Evolutionary conservation across 768 basidiomycete species (phyloP).

Genomic region (Coprinopsis cinerea): DNA sequence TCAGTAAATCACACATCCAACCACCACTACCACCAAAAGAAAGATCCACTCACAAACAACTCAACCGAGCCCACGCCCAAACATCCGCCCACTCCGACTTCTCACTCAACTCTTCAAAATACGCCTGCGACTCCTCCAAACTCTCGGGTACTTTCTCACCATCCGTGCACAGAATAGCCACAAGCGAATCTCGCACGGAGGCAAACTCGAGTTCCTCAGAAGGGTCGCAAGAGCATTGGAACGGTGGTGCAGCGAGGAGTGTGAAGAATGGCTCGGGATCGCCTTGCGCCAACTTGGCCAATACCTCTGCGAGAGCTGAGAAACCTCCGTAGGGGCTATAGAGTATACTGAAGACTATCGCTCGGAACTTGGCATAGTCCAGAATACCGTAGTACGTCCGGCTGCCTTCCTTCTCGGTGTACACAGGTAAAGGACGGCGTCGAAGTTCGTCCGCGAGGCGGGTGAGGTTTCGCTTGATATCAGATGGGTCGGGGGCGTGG

Average conservation of each 20-base stretch:
- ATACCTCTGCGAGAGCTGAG: conserved; percentile 26
- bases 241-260: conserved; percentile 12
- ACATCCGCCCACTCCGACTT: conserved; percentile 26
- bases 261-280: conserved; percentile 21
- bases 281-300: conserved; percentile 29
- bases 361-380: conserved; percentile 27
- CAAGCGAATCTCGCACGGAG: conserved; percentile 14
- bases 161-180: conserved; percentile 30
- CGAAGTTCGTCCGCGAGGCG: conserved; percentile 26
- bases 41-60: conserved; percentile 32
- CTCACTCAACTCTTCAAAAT: conserved; percentile 20
- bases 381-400: conserved; percentile 31
- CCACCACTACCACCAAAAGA: no score
- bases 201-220: conserved; percentile 5
- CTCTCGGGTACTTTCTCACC: conserved; percentile 24
- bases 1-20: no score
- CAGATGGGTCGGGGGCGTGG: conserved; percentile 28
- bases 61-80: conserved; percentile 22
- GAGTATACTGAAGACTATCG: conserved; percentile 25
- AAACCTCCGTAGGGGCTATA: conserved; percentile 31
- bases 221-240: conserved; percentile 27
- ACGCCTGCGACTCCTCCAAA: conserved; percentile 23
- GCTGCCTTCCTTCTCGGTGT: no score
- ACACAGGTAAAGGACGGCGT: conserved; percentile 28
- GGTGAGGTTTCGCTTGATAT: conserved; percentile 30